Evolutionary conservation across 1,139 yeast species (phyloP), one percentile per base, ranked within the genome.

Genomic region (Diutina catenulata): DNA sequence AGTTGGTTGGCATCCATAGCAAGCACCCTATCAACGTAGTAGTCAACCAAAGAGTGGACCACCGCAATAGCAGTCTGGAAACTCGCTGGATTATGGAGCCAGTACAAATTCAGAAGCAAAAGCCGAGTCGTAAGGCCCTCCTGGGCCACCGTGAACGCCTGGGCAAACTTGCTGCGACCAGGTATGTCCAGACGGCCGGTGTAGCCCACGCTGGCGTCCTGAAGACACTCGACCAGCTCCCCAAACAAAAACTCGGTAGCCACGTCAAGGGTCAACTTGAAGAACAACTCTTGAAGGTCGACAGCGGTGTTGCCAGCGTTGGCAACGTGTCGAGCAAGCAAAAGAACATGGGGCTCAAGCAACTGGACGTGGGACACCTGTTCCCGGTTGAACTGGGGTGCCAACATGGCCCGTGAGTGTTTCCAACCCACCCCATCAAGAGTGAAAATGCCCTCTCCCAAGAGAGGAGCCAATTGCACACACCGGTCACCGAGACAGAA

Each of bases 1-100:
- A 64, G 51, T 41, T 64, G 53, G 18, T 28, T 15, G 13, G 13
- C 16, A 13, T 7, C 18, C 19, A 29, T n/a, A 6, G 14, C 9
- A 9, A 26, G 24, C 23, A 29, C 37, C 10, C 18, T 13, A 5
- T 35, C 16, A 19, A 35, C 37, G 9, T 22, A 35, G 18, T 16
- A 11, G 14, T 35, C 29, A 3, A 18, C 29, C 3, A 25, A 10
- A 9, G 11, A 4, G 22, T 35, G 37, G 15, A 26, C 29, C 13
- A 19, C 9, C 5, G 13, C 9, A 14, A 27, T 16, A 4, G 8
- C 22, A 3, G 5, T 16, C 16, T 29, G 28, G 20, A 35, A 35
- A 23, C 16, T 11, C 2, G 27, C 14, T 5, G 23, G n/a, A 19
- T 35, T 24, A 6, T 22, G 14, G 9, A 35, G 18, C n/a, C 16